Conservation (phyloP, 176 grass and related monocot genomes). For the Eleusine indica region DNA sequence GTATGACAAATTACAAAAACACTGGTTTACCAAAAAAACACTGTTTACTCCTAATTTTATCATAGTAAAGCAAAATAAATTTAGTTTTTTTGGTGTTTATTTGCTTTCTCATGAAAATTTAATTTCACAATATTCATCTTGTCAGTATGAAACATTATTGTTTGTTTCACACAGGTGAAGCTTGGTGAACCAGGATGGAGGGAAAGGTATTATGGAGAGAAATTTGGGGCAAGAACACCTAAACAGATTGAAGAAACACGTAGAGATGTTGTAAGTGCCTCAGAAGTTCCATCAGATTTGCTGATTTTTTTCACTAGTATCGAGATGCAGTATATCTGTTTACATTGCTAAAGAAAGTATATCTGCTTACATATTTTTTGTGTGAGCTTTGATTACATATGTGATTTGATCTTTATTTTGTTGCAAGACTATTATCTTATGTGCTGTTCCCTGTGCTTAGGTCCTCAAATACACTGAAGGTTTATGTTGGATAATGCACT, state of each 20-base stretch:
- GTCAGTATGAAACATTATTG: conserved; percentile 10
- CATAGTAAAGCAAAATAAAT: not conserved
- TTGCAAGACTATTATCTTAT: conserved; percentile 14
- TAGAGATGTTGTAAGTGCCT: conserved; percentile 82
- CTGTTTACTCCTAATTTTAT: not conserved
- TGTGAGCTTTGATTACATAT: not conserved
- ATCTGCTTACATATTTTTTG: not conserved
- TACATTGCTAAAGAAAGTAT: not conserved
- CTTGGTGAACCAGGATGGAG: conserved; percentile 96
- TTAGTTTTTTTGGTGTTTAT: not conserved
- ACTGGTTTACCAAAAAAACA: not conserved
- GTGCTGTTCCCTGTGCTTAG: conserved; percentile 21
- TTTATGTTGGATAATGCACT: conserved; percentile 98
- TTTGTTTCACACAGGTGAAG: conserved; percentile 73
- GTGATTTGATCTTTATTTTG: conserved; percentile 6
- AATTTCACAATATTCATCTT: conserved; percentile 7
- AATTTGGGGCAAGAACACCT: conserved; percentile 77
- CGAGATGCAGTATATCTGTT: not conserved
- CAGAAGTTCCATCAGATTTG: conserved; percentile 27
- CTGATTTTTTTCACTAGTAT: not conserved
- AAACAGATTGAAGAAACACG: conserved; percentile 76
- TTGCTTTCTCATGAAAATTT: conserved; percentile 23
- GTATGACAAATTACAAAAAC: not conserved
- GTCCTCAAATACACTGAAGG: conserved; percentile 91
- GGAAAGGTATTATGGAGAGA: conserved; percentile 95